Base-by-base conservation (phyloP, 2,329 filamentous ascomycete genomes). In the Alternaria infectoria region DNA sequence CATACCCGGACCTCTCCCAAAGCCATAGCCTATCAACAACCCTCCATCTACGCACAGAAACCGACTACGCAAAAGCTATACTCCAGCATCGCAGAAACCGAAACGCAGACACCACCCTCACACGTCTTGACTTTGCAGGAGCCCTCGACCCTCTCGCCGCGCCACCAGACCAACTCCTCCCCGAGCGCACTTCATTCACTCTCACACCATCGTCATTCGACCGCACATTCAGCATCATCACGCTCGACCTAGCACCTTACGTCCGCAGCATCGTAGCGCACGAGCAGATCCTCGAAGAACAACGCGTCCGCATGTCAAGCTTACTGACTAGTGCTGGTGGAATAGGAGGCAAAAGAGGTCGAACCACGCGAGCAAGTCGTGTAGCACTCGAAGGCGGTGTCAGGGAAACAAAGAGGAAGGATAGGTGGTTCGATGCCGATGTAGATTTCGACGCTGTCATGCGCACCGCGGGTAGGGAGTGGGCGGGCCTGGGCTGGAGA, bases 201-300 rank as follows among this genome's bases (percentile, higher is more conserved):
- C 83, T 93, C 1, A 87, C 89, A 32, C 85, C 91, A 0, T 94
- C 92, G 0, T 88, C 91, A 0, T 93, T 97, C 68, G 93, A 97
- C 71, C 88, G 91, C 46, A 88, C 89, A 0, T 82, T 91, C 71
- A 77, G 80, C 0, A 83, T 90, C 19, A 88, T 97, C 30, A 85
- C 87, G 0, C 82, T 90, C 12, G 96, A 99, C 67, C 84, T 98
- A 2, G 94, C 93, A 0, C 96, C 96, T 0, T 98, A 93, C 77
- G 87, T 98, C n/a, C 91, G 96, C 11, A 86, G 86, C 40, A 98
- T 99, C 63, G 89, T 95, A 2, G 85, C 89, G 0, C 91, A 90
- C 74, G 95, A 98, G 70, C 82, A 88, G 19, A 85, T 84, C 1
- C 85, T 96, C 1, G 90, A 93, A 72, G 83, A 88, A 64, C 88